Evolutionary conservation across 768 basidiomycete genomes (phyloP).

Genomic region (Crucibulum laeve): DNA sequence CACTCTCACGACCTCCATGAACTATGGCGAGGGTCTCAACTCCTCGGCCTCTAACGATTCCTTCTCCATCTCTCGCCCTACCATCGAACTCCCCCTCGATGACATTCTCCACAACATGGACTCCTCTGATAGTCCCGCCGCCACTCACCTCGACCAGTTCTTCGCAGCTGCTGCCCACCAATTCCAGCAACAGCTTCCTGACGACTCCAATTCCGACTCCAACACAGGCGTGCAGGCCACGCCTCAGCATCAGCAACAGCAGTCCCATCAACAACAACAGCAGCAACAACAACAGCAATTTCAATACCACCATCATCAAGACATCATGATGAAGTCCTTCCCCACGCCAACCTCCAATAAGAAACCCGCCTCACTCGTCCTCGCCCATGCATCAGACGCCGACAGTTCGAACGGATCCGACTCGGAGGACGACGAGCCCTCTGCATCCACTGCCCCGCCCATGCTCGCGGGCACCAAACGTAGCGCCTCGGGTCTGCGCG

Average conservation of each 20-base stretch:
- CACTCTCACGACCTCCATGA: constrained; percentile 62
- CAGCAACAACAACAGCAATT: constrained; percentile 19
- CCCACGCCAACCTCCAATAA: constrained; percentile 2
- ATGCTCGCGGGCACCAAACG: neutral
- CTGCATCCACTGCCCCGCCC: constrained; percentile 5
- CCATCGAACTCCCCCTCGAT: constrained; percentile 84
- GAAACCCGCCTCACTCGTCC: neutral
- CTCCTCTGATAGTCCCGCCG: constrained; percentile 17
- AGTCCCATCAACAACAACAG: constrained; percentile 10
- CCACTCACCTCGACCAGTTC: constrained; percentile 11
- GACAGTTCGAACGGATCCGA: constrained; percentile 15
- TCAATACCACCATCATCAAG: constrained; percentile 9
- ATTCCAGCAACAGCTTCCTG: too few relatives aligned
- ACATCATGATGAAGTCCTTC: constrained; percentile 23
- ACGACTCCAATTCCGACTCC: too few relatives aligned
- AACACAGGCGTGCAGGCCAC: constrained; percentile 1
- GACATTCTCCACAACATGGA: constrained; percentile 63
- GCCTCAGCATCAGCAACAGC: constrained; percentile 6
- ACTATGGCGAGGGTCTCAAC: constrained; percentile 73
- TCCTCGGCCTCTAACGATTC: constrained; percentile 40
- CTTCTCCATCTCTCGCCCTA: constrained; percentile 68
- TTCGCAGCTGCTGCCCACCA: too few relatives aligned
- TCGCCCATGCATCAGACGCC: constrained; percentile 15
- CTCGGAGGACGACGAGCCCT: constrained; percentile 5
- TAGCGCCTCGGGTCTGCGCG: constrained; percentile 2